These are phyloP conservation scores for Crithidia sp. DNA, from an alignment of 208 protist genomes.

Conservation along the genomic window DNA sequence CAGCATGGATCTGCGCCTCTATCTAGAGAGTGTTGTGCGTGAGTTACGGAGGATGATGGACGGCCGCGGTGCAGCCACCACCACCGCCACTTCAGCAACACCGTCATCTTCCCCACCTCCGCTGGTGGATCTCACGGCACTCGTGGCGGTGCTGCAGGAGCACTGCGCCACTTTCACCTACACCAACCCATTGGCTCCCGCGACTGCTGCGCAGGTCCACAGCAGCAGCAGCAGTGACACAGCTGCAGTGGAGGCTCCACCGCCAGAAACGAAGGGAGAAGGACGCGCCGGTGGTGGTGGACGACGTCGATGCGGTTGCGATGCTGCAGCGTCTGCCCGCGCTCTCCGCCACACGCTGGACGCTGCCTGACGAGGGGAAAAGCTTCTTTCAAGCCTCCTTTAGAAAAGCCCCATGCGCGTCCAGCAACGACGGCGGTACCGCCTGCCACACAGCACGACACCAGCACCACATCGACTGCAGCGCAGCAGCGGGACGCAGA, in stretches of 20 bases:
- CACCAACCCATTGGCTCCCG: slow-evolving; percentile 23
- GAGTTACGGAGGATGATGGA: slow-evolving; percentile 4
- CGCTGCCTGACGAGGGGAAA: background rate
- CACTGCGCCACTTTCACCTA: slow-evolving; percentile 31
- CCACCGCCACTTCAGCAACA: background rate
- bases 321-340: slow-evolving; percentile 48
- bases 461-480: background rate
- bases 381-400: background rate
- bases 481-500: slow-evolving; percentile 7
- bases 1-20: slow-evolving; percentile 6
- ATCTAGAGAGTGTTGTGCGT: slow-evolving; percentile 15
- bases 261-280: background rate
- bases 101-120: background rate
- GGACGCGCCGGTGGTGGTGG: background rate
- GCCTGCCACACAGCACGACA: background rate
- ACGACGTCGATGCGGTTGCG: slow-evolving; percentile 41
- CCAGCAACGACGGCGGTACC: background rate
- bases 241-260: background rate
- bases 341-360: slow-evolving; percentile 30
- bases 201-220: background rate
- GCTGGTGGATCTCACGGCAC: slow-evolving; percentile 32
- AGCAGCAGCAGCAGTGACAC: slow-evolving; percentile 23
- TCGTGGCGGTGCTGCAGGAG: slow-evolving; percentile 46
- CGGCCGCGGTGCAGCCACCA: background rate
- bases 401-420: too few relatives aligned